Evolutionary conservation across 2,329 filamentous ascomycete species (phyloP), one percentile per base, ranked within the genome.

Genomic region (Thielaviopsis ethacetica): DNA sequence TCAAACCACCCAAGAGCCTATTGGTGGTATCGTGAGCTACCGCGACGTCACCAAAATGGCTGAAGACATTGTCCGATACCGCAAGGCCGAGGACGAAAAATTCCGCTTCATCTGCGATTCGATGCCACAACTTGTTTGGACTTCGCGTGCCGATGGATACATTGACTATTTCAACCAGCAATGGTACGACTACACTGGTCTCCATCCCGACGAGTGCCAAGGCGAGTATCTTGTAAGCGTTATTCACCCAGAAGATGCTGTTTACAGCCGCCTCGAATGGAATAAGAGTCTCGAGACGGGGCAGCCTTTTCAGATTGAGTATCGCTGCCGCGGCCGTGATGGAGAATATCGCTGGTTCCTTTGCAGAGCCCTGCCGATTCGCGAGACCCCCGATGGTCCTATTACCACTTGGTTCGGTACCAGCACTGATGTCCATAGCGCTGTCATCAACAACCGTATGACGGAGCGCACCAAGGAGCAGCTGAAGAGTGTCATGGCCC

Each of bases 331-430:
- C 56, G 81, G 77, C 60, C 78, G 78, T 55, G 77, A 84, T 34
- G 87, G 86, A 0, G 77, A 84, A 59, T 91, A 82, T 80, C 76
- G 85, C 57, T 91, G 87, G 87, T 88, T 90, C 75, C 72, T 91
- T 2, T 86, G 83, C 12, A 77, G 85, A 51, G 87, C 86, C 1
- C 68, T 86, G 15, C 85, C 87, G 0, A 75, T 89, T 65, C 76
- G 76, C 47, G 81, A 88, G 61, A 78, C 77, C 62, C 77, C 83
- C 52, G 80, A 79, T 0, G 85, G 84, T 1, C 72, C 77, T 54
- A 88, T 91, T 54, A 75, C 87, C 61, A 88, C 86, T 66, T 91
- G 86, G 86, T 88, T 87, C 65, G 87, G 76, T 17, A 89, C 85
- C 1, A 89, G 84, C 65, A 90, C 86, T 13, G 86, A 91, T 63